A percentile compares a stretch with the other conserved stretches of the same genome.
Conservation (phyloP, 2,329 filamentous ascomycete genomes). For the Grosmannia penicillata region DNA sequence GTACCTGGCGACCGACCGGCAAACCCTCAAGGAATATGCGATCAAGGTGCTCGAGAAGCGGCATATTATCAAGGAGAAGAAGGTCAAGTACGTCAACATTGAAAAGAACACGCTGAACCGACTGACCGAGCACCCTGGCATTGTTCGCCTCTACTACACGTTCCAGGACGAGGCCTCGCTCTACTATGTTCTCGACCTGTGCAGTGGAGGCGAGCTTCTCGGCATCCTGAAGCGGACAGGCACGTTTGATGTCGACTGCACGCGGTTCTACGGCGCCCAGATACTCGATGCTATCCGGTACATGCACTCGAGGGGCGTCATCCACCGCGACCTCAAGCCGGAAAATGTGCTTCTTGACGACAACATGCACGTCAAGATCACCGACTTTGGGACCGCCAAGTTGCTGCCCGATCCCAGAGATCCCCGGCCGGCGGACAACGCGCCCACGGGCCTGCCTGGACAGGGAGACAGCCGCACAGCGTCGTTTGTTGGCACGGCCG, state of each 20-base stretch:
- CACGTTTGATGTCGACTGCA: conserved; percentile 91
- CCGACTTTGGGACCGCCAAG: conserved; percentile 97
- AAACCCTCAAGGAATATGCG: conserved; percentile 89
- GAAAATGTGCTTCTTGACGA: conserved; percentile 93
- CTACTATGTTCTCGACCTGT: conserved; percentile 93
- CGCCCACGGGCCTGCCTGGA: neutral
- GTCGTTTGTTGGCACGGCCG: conserved; percentile 93
- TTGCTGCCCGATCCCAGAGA: conserved; percentile 51
- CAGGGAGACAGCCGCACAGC: conserved; percentile 60
- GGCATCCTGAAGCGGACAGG: conserved; percentile 88
- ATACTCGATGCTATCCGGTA: conserved; percentile 94
- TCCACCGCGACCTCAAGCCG: conserved; percentile 91
- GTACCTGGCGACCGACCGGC: conserved; percentile 78
- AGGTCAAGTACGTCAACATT: conserved; percentile 99
- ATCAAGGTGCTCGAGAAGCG: conserved; percentile 97
- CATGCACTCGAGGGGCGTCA: conserved; percentile 93
- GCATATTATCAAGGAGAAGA: conserved; percentile 99
- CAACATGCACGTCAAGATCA: conserved; percentile 97
- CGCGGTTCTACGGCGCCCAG: conserved; percentile 85
- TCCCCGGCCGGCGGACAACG: conserved; percentile 25
- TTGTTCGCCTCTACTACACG: conserved; percentile 94
- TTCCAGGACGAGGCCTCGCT: conserved; percentile 94
- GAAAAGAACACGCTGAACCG: conserved; percentile 97
- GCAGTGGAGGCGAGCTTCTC: conserved; percentile 79
- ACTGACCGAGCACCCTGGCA: conserved; percentile 88